These are phyloP conservation scores for Rusavskia elegans DNA, from an alignment of 495 filamentous ascomycete genomes.

Conservation along the genomic window DNA sequence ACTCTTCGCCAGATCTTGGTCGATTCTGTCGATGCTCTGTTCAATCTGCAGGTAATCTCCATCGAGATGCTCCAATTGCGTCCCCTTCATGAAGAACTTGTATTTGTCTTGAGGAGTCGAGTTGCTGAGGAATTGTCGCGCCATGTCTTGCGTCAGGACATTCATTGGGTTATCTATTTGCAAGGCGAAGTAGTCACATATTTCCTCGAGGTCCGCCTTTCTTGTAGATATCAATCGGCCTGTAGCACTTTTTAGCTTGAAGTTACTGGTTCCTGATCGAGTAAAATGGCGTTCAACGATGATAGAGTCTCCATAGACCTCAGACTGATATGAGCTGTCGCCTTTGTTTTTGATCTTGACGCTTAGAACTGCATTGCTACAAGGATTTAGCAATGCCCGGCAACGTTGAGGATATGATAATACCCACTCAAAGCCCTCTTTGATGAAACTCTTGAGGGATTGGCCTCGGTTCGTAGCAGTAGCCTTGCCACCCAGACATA, in stretches of 20 bases:
- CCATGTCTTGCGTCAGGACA: constrained; percentile 91
- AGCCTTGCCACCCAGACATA: constrained; percentile 92
- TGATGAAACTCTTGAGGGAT: constrained; percentile 82
- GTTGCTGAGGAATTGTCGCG: constrained; percentile 78
- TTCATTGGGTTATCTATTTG: constrained; percentile 98
- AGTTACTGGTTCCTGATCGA: constrained; percentile 58
- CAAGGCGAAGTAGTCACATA: constrained; percentile 80
- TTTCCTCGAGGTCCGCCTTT: constrained; percentile 77
- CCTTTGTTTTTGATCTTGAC: constrained; percentile 86
- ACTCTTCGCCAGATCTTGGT: constrained; percentile 35
- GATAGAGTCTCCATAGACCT: constrained; percentile 74
- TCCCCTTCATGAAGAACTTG: constrained; percentile 91
- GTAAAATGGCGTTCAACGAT: constrained; percentile 81
- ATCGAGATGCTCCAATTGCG: constrained; percentile 82
- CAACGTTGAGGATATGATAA: constrained; percentile 8
- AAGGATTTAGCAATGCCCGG: constrained; percentile 11
- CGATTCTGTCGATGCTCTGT: constrained; percentile 51
- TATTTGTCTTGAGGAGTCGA: constrained; percentile 77
- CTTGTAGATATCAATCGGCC: constrained; percentile 66
- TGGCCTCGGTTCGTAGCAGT: constrained; percentile 88
- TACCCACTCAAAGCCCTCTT: constrained; percentile 62
- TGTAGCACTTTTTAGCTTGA: constrained; percentile 64
- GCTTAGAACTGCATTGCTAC: constrained; percentile 30
- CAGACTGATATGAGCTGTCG: constrained; percentile 64
- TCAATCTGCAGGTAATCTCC: constrained; percentile 75